Base-by-base conservation (phyloP, 2,329 filamentous ascomycete genomes). In the Fusarium albosuccineum region DNA sequence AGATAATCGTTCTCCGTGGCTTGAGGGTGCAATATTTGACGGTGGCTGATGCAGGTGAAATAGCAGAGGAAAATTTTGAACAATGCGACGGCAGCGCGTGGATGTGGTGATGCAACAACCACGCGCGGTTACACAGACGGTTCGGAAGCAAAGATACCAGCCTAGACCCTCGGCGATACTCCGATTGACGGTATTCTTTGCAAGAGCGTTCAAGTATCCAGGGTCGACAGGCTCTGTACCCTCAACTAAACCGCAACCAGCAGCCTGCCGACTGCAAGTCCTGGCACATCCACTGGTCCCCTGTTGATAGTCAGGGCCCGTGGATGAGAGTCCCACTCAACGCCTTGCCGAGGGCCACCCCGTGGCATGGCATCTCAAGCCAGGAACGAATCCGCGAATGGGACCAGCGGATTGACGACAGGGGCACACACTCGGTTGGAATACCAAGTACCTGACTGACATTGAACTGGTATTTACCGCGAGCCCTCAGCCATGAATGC, bases 341-440 rank as follows among this genome's bases (percentile, higher is more conserved):
- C 44, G 58, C 42, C 56, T 56, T 57, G 36, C 62, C 62, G 57
- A 56, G 71, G 56, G 56, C 66, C 70, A 73, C 70, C 68, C 69
- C 68, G 64, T 66, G 66, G 60, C 70, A 70, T 71, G 67, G 70
- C 71, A 70, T 59, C 60, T 54, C 64, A 66, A 73, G 63, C 71
- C 71, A 73, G 71, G 71, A 72, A 73, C 71, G 58, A 58, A 62
- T 33, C 33, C 59, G 39, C 44, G 30, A 73, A 72, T 75, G 58
- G 60, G 51, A 60, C 36, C 56, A 70, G 70, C 69, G 30, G 40
- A 55, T 46, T 56, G 41, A 49, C 41, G 22, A 62, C 64, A 68
- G 57, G 62, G 45, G 27, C n/a, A 41, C 29, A 30, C 51, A 22
- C 22, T 22, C 22, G 22, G 22, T 22, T 22, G 22, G 22, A 22